These are phyloP conservation scores for Saccharomycopsis crataegensis DNA, from an alignment of 1,139 yeast species.

Conservation along the genomic window DNA sequence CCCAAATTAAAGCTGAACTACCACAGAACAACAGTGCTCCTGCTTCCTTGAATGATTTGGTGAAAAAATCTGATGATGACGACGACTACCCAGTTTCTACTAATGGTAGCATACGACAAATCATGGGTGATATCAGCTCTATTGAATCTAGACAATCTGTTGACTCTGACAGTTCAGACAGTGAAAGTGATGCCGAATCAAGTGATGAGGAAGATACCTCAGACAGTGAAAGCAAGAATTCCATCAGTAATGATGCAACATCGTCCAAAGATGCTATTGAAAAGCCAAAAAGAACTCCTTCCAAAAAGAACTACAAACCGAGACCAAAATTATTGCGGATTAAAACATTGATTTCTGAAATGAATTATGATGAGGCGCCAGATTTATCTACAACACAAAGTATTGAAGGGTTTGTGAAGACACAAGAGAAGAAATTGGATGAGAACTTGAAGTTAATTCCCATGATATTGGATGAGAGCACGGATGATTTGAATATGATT, in stretches of 20 bases:
- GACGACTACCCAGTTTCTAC: neutral
- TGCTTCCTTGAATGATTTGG: neutral
- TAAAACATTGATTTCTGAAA: constrained; percentile 15
- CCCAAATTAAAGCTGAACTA: neutral
- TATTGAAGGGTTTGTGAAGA: constrained; percentile 14
- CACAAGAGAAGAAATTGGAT: constrained; percentile 11
- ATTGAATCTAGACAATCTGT: neutral
- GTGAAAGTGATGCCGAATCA: neutral
- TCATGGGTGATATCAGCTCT: neutral
- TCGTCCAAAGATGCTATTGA: neutral
- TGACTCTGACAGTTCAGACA: neutral
- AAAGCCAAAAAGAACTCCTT: neutral
- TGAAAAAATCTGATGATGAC: neutral
- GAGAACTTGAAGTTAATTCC: constrained; percentile 13
- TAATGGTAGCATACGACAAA: neutral
- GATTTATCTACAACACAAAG: constrained; percentile 18
- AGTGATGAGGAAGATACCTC: constrained; percentile 19
- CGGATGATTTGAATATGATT: constrained; percentile 27
- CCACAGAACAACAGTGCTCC: neutral
- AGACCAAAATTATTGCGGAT: constrained; percentile 13
- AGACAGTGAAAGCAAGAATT: constrained; percentile 11
- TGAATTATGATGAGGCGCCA: constrained; percentile 14
- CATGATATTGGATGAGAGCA: neutral
- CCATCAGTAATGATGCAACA: neutral
- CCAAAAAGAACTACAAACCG: neutral